These are phyloP conservation scores for Corymbia calophylla DNA, from an alignment of 441 rosid genomes.

Conservation along the genomic window DNA sequence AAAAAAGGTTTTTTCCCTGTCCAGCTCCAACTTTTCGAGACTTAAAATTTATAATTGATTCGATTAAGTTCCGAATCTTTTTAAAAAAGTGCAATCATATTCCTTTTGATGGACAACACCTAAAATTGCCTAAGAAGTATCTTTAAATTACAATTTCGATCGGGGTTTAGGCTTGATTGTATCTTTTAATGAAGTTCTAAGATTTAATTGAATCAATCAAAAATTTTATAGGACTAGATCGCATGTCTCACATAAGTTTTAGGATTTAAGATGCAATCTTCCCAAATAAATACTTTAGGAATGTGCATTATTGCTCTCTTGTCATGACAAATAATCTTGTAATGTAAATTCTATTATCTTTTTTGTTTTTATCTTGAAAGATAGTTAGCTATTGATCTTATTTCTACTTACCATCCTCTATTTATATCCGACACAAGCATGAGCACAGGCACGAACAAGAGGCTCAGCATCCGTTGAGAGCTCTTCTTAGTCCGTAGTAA, in stretches of 20 bases:
- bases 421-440: neutral
- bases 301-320: accelerated
- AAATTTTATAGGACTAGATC: neutral
- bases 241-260: neutral
- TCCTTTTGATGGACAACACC: accelerated
- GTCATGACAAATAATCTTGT: neutral
- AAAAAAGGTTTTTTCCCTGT: too few relatives aligned
- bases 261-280: neutral
- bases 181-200: too few relatives aligned
- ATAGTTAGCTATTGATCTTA: neutral
- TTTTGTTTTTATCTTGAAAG: too few relatives aligned
- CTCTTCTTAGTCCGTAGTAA: neutral
- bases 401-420: neutral
- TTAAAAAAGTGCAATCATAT: too few relatives aligned
- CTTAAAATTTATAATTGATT: neutral
- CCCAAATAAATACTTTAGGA: too few relatives aligned
- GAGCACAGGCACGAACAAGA: neutral
- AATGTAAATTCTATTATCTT: too few relatives aligned
- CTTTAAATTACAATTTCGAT: too few relatives aligned
- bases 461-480: neutral
- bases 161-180: too few relatives aligned
- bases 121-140: too few relatives aligned
- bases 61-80: accelerated
- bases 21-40: neutral
- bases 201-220: too few relatives aligned